Evolutionary conservation across 495 filamentous ascomycete genomes (phyloP).

Genomic region (Bacidia rubella): DNA sequence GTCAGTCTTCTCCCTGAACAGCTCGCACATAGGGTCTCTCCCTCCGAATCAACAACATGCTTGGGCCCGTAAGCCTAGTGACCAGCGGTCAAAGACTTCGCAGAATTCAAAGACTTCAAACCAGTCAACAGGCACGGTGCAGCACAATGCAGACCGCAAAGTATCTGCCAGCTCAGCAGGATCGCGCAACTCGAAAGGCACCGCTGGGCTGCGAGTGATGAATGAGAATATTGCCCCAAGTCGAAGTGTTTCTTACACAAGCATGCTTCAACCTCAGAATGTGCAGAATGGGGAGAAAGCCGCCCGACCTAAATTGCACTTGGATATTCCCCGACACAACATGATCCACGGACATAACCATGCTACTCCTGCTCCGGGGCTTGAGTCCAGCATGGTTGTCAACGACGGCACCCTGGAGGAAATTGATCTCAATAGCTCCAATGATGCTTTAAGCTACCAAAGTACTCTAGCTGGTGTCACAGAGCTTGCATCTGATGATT

Average conservation of each 20-base stretch:
- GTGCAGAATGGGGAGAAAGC: not conserved
- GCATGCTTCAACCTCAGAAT: not conserved
- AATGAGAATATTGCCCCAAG: conserved; percentile 13
- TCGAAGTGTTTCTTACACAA: conserved; percentile 2
- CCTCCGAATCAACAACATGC: not conserved
- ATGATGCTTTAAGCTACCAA: not conserved
- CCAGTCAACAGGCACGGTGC: conserved; percentile 9
- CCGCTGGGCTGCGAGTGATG: not conserved
- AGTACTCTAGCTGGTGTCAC: not conserved
- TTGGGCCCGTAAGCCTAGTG: not conserved
- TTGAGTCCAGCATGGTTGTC: conserved; percentile 3
- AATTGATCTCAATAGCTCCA: conserved; percentile 7
- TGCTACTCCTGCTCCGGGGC: not conserved
- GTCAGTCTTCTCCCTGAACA: not conserved
- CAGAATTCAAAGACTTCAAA: conserved; percentile 7
- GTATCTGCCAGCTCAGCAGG: conserved; percentile 1
- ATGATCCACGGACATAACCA: conserved; percentile 5
- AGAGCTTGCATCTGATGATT: not conserved
- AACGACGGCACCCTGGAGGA: conserved; percentile 11
- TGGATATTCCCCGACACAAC: conserved; percentile 1
- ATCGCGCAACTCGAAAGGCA: conserved; percentile 7
- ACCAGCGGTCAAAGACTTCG: conserved; percentile 10
- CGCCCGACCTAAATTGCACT: not conserved
- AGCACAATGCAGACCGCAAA: conserved; percentile 4
- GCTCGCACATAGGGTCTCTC: not conserved